Evolutionary conservation across 805 yeast species (phyloP).

Genomic region (Lipomyces chichibuensis): DNA sequence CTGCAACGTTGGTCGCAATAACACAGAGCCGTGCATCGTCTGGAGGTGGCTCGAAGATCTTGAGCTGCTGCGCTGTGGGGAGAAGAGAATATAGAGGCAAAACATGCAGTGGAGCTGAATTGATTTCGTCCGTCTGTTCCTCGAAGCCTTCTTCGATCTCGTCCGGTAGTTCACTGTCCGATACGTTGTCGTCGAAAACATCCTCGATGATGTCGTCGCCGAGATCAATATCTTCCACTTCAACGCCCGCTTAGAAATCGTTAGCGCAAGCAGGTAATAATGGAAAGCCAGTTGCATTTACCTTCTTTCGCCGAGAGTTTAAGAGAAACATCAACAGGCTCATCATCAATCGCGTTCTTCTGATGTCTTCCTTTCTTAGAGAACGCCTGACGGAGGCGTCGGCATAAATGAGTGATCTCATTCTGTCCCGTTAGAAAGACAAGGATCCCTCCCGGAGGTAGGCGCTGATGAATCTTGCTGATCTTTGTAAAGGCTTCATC

Average conservation of each 20-base stretch:
- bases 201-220: conserved; percentile 39
- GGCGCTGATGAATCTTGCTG: conserved; percentile 77
- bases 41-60: conserved; percentile 85
- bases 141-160: conserved; percentile 67
- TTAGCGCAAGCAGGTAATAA: neutral
- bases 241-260: conserved; percentile 46
- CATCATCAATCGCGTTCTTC: conserved; percentile 36
- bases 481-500: conserved; percentile 87
- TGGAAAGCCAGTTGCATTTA: conserved; percentile 38
- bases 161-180: conserved; percentile 47
- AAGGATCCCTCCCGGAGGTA: conserved; percentile 94
- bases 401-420: conserved; percentile 80
- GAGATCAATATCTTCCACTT: conserved; percentile 83
- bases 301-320: conserved; percentile 38
- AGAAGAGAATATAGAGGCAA: conserved; percentile 88
- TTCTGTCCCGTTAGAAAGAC: conserved; percentile 93
- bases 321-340: conserved; percentile 37
- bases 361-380: conserved; percentile 52
- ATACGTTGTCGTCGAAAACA: conserved; percentile 38
- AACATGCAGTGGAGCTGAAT: conserved; percentile 77
- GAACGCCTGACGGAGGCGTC: conserved; percentile 66
- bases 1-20: conserved; percentile 97
- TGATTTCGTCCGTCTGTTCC: conserved; percentile 53
- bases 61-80: conserved; percentile 95
- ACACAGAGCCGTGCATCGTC: conserved; percentile 83